Conservation (phyloP, 2,329 filamentous ascomycete genomes). For the Cytospora schulzeri region DNA sequence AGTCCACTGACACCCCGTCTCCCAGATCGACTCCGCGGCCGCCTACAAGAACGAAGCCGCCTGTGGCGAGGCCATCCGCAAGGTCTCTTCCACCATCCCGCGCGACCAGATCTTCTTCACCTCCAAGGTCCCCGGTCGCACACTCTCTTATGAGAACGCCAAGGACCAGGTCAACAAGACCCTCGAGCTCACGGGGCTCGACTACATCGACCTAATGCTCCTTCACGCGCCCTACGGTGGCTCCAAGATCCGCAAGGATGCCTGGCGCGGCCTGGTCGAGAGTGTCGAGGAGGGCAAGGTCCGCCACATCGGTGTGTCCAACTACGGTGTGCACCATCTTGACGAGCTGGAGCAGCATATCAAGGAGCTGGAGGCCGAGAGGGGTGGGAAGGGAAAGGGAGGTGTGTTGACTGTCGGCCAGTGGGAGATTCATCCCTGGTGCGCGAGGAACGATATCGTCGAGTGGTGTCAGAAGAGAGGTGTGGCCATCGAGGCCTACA, state of each 20-base stretch:
- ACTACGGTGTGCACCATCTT: slow-evolving; percentile 66
- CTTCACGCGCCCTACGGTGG: slow-evolving; percentile 65
- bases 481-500: slow-evolving; percentile 66
- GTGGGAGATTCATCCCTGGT: slow-evolving; percentile 90
- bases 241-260: slow-evolving; percentile 55
- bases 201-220: slow-evolving; percentile 68
- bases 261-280: slow-evolving; percentile 66
- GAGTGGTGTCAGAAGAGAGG: slow-evolving; percentile 70
- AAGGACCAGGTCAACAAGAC: slow-evolving; percentile 66
- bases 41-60: slow-evolving; percentile 54
- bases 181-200: slow-evolving; percentile 61
- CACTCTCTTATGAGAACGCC: slow-evolving; percentile 61
- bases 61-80: slow-evolving; percentile 48
- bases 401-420: slow-evolving; percentile 82
- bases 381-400: slow-evolving; percentile 63
- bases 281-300: slow-evolving; percentile 63
- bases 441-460: slow-evolving; percentile 75
- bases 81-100: slow-evolving; percentile 41
- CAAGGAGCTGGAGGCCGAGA: slow-evolving; percentile 61
- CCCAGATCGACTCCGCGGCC: slow-evolving; percentile 56
- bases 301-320: slow-evolving; percentile 64
- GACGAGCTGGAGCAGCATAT: slow-evolving; percentile 62
- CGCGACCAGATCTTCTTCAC: slow-evolving; percentile 58
- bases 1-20: neutral
- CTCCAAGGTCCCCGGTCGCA: slow-evolving; percentile 53